Evolutionary conservation across 352 stramenopile genomes (phyloP), one percentile per base, ranked within the genome.

Genomic region (Globisporangium iwayamae): DNA sequence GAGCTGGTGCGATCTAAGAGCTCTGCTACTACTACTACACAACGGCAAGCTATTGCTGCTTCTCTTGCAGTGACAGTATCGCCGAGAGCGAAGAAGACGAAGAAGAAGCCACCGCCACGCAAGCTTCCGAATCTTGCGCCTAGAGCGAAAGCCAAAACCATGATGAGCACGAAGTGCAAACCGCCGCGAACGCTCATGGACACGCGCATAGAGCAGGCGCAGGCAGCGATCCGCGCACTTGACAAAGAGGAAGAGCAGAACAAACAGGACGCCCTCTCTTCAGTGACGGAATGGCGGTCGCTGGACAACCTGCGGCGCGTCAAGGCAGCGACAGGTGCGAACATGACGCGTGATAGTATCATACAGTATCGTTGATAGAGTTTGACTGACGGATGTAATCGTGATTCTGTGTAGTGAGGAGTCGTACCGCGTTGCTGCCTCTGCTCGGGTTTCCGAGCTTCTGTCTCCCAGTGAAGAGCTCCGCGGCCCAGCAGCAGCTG

Each of bases 171-270:
- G 22, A 69, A 62, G 56, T 48, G 34, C 20, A 65, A 61, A 28
- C 48, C 64, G 51, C 30, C 20, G 0, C 39, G 18, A 14, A 57
- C 39, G 32, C n/a, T 66, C 20, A 69, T 64, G 13, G 66, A 79
- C 1, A 39, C 46, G 30, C 43, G 61, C 45, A 63, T 67, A 22
- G 51, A 55, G 28, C 39, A 72, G 56, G 62, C 69, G 3, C 62
- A 69, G 41, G 46, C 68, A 25, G 57, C 57, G 18, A 47, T 69
- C 18, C 18, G 36, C 10, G 38, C 36, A 6, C 45, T 45, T 16
- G 61, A 59, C 3, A 30, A 65, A 2, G 32, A 63, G 43, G 22
- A 67, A 16, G 22, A 48, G 25, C 62, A 62, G 54, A 11, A 51
- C 2, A 36, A 47, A 38, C 25, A 55, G 16, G 9, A 47, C 3